These are phyloP conservation scores for Crithidia fasciculata DNA, from an alignment of 208 protist genomes.

Conservation along the genomic window DNA sequence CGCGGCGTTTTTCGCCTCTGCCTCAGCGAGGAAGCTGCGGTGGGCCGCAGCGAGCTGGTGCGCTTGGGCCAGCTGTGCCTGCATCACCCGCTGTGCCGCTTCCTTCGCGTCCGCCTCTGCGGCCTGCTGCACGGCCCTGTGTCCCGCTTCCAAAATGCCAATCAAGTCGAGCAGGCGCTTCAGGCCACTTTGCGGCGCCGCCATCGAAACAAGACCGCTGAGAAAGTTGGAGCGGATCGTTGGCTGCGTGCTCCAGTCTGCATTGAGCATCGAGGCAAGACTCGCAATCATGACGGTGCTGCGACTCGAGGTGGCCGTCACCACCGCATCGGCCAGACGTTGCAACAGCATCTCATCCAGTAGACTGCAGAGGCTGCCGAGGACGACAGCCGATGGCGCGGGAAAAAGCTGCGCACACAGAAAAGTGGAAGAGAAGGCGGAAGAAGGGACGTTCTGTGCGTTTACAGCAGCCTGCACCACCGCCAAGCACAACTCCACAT, in stretches of 20 bases:
- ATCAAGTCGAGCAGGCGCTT: constrained; percentile 17
- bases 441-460: not conserved
- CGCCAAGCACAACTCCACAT: constrained; percentile 15
- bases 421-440: not conserved
- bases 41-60: constrained; percentile 15
- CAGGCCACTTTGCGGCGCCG: not conserved
- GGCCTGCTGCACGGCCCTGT: not conserved
- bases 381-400: constrained; percentile 1
- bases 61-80: constrained; percentile 11
- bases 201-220: not conserved
- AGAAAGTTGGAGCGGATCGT: not conserved
- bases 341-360: not conserved
- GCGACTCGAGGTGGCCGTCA: not conserved
- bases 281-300: not conserved
- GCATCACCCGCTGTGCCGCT: constrained; percentile 1
- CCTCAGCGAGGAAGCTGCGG: constrained; percentile 3
- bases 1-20: not conserved
- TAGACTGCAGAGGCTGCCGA: not conserved
- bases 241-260: no score
- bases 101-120: constrained; percentile 3
- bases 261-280: not conserved
- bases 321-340: not conserved
- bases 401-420: constrained; percentile 12
- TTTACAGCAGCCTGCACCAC: constrained; percentile 24
- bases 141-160: not conserved